Percentiles rank a stretch among this genome's conserved stretches.
phyloP scores from a whole-genome alignment of 2,329 filamentous ascomycete species.

The Trichoderma endophyticum region DNA sequence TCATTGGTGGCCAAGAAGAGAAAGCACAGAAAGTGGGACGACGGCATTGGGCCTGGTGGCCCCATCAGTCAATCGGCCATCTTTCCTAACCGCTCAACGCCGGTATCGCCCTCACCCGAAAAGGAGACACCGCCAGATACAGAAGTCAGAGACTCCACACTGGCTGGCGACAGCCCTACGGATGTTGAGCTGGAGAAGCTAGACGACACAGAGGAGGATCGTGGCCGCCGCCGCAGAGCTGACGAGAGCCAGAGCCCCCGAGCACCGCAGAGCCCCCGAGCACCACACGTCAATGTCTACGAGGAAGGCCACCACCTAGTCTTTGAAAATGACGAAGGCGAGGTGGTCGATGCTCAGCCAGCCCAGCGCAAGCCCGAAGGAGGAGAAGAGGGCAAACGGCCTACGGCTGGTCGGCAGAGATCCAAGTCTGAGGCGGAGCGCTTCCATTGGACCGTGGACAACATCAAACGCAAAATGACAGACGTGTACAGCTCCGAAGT shows the following conservation, averaged over 20 bases:
- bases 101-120: conserved; percentile 26
- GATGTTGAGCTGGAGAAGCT: conserved; percentile 30
- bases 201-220: conserved; percentile 23
- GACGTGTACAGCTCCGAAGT: conserved; percentile 59
- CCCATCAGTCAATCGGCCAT: conserved; percentile 90
- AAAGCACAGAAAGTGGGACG: conserved; percentile 65
- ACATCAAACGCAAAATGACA: conserved; percentile 49
- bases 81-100: conserved; percentile 54
- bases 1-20: conserved; percentile 60
- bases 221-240: conserved; percentile 16
- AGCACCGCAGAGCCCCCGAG: conserved; percentile 21
- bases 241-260: conserved; percentile 3
- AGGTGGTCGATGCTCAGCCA: conserved; percentile 64
- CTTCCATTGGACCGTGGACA: conserved; percentile 33
- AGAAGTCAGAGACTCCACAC: conserved; percentile 32
- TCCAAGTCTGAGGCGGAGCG: conserved; percentile 13
- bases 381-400: conserved; percentile 9
- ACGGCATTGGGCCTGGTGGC: conserved; percentile 74
- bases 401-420: conserved; percentile 20
- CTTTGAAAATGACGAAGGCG: conserved; percentile 82
- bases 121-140: conserved; percentile 31
- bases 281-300: conserved; percentile 61
- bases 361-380: conserved; percentile 32
- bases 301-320: conserved; percentile 77
- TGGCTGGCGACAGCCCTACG: conserved; percentile 33